These are phyloP conservation scores for Syzygium aqueum DNA, from an alignment of 345 rosid species.

Conservation along the genomic window DNA sequence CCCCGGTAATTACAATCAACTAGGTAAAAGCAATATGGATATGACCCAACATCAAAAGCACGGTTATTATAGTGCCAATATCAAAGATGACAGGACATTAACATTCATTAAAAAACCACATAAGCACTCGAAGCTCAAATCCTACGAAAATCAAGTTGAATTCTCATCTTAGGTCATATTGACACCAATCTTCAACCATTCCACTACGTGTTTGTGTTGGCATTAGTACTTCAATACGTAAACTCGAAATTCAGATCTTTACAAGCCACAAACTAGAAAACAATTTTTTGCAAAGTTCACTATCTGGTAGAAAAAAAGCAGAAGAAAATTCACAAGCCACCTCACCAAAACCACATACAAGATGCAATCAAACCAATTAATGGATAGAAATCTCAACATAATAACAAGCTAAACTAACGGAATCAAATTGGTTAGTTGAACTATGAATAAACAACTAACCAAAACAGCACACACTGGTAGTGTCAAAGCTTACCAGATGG, in stretches of 20 bases:
- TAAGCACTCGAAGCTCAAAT: neutral
- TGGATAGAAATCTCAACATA: neutral
- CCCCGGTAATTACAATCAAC: neutral
- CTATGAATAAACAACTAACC: neutral
- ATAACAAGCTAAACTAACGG: neutral
- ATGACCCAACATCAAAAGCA: neutral
- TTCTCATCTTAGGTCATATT: neutral
- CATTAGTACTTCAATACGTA: neutral
- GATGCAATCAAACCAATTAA: neutral
- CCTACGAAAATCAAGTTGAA: neutral
- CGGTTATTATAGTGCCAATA: neutral
- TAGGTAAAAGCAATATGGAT: neutral
- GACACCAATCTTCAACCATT: neutral
- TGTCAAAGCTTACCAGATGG: conserved; percentile 1
- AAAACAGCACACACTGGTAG: neutral
- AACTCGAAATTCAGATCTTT: neutral
- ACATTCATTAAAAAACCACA: neutral
- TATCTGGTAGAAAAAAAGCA: neutral
- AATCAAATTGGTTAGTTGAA: neutral
- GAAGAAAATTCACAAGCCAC: neutral
- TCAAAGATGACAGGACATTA: neutral
- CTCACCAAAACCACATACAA: neutral
- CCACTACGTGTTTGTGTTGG: neutral
- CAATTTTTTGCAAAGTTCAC: neutral
- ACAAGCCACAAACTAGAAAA: neutral